A percentile compares a stretch with the other conserved stretches of the same genome.
Evolutionary conservation across 768 basidiomycete species (phyloP).

Genomic region (Termitomyces eurrhizus): DNA sequence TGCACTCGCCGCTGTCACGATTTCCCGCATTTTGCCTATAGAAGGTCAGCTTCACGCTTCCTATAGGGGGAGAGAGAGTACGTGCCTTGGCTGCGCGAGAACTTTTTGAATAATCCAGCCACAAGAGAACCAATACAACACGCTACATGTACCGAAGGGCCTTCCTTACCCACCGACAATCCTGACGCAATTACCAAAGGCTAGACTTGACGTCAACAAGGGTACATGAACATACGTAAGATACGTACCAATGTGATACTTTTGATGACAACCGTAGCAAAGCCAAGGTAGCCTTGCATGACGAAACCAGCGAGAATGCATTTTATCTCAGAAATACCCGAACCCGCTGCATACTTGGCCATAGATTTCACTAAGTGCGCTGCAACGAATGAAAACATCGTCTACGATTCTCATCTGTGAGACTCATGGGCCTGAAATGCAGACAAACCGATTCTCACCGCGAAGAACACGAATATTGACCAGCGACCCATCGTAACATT

Average conservation of each 20-base stretch:
- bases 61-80: not conserved
- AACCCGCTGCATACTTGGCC: conserved; percentile 95
- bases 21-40: conserved; percentile 79
- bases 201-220: conserved; percentile 35
- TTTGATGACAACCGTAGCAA: conserved; percentile 90
- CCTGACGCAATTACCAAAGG: conserved; percentile 97
- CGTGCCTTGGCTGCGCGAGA: conserved; percentile 85
- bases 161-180: conserved; percentile 96
- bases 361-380: conserved; percentile 85
- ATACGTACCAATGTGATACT: conserved; percentile 81
- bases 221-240: not conserved
- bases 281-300: conserved; percentile 93
- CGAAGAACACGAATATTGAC: conserved; percentile 84
- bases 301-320: conserved; percentile 96
- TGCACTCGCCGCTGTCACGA: conserved; percentile 92
- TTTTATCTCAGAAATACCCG: conserved; percentile 98
- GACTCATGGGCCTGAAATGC: not conserved
- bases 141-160: conserved; percentile 96
- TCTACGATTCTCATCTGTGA: conserved; percentile 40
- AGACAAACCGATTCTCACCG: conserved; percentile 50
- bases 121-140: conserved; percentile 90
- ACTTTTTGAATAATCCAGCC: conserved; percentile 78
- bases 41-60: not conserved
- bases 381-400: conserved; percentile 77
- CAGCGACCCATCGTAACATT: conserved; percentile 65